Percentiles rank a stretch among this genome's conserved stretches.
Evolutionary conservation across 371 early-diverging fungal species (phyloP).

Genomic region (Mucor irregularis): DNA sequence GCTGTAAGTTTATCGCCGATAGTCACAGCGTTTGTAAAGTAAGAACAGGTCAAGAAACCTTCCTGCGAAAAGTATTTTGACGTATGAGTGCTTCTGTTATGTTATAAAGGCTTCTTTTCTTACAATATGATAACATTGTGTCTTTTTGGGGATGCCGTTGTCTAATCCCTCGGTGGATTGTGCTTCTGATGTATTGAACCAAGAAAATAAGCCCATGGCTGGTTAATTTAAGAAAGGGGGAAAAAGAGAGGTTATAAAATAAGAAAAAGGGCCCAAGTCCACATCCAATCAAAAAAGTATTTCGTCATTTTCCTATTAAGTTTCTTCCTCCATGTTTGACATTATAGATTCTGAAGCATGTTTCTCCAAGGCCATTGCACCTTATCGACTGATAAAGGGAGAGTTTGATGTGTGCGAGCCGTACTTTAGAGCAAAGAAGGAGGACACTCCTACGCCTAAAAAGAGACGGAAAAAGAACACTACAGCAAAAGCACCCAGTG

Average conservation of each 20-base stretch:
- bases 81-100: neutral
- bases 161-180: slow-evolving; percentile 23
- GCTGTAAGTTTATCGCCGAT: slow-evolving; percentile 39
- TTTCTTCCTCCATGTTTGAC: slow-evolving; percentile 17
- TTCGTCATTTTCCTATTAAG: too few relatives aligned
- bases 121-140: slow-evolving; percentile 50
- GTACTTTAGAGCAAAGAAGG: slow-evolving; percentile 28
- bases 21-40: slow-evolving; percentile 46
- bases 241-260: slow-evolving; percentile 6
- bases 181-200: slow-evolving; percentile 18
- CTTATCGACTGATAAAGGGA: slow-evolving; percentile 21
- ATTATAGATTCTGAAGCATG: slow-evolving; percentile 26
- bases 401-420: slow-evolving; percentile 38
- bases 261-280: neutral
- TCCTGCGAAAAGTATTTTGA: slow-evolving; percentile 28
- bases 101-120: neutral
- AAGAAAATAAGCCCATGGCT: slow-evolving; percentile 34
- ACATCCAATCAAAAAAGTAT: too few relatives aligned
- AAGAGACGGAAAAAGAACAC: slow-evolving; percentile 21
- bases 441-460: neutral
- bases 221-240: neutral
- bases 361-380: slow-evolving; percentile 17
- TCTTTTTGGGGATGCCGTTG: slow-evolving; percentile 39
- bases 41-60: slow-evolving; percentile 49
- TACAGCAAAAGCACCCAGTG: slow-evolving; percentile 9